phyloP scores from a whole-genome alignment of 331 rosid species.

The Dryas integrifolia region DNA sequence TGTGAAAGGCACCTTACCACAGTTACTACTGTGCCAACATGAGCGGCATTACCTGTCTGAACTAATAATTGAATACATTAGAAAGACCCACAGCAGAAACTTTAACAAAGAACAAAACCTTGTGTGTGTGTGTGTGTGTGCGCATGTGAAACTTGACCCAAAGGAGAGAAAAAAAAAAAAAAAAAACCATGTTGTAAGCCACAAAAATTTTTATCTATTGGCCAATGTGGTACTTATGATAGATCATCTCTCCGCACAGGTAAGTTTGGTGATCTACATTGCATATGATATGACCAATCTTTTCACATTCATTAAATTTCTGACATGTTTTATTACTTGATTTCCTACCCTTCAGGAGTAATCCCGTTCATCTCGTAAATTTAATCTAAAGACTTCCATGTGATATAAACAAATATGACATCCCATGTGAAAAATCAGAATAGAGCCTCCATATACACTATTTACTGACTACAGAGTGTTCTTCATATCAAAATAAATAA shows the following conservation, averaged over 20 bases:
- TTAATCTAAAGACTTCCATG: not conserved
- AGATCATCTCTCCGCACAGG: not conserved
- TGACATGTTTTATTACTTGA: not conserved
- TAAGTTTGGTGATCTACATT: not conserved
- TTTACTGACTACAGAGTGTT: not conserved
- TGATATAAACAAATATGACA: not conserved
- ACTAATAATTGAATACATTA: conserved; percentile 29
- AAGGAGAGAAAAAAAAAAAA: not conserved
- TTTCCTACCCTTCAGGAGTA: not conserved
- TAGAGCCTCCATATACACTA: not conserved
- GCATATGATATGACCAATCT: not conserved
- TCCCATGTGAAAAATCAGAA: not conserved
- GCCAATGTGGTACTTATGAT: not conserved
- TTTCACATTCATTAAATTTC: not conserved
- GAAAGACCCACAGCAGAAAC: conserved; percentile 21
- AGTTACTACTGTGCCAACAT: conserved; percentile 43
- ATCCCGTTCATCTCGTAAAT: not conserved
- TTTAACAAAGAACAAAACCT: conserved; percentile 7
- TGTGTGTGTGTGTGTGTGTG: not conserved
- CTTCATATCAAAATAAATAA: not conserved
- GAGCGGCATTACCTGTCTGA: conserved; percentile 46
- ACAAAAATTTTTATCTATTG: not conserved
- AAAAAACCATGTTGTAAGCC: not conserved
- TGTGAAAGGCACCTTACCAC: conserved; percentile 77
- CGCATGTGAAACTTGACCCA: not conserved